Conservation (phyloP, 2,329 filamentous ascomycete species). For the Lachnellula hyalina region DNA sequence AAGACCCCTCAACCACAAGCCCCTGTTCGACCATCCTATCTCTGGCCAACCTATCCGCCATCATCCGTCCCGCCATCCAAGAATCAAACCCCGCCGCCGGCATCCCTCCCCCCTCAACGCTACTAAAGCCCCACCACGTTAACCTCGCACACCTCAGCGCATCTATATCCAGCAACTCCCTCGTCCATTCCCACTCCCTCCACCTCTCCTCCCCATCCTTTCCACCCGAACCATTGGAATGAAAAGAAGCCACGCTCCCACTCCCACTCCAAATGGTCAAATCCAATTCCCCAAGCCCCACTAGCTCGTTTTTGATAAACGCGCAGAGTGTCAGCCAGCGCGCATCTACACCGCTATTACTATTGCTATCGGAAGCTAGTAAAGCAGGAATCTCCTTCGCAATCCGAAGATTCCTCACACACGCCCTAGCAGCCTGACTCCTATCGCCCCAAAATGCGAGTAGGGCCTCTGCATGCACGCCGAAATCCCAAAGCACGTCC, state of each 20-base stretch:
- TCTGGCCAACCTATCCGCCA: conserved; percentile 19
- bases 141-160: conserved; percentile 15
- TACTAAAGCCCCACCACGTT: conserved; percentile 23
- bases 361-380: background rate
- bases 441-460: conserved; percentile 21
- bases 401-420: conserved; percentile 17
- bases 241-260: background rate
- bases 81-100: conserved; percentile 9
- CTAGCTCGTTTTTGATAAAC: conserved; percentile 11
- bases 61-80: conserved; percentile 24
- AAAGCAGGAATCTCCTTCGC: conserved; percentile 17
- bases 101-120: background rate
- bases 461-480: conserved; percentile 19
- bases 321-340: conserved; percentile 18
- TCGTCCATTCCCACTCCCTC: conserved; percentile 23
- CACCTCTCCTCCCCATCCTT: conserved; percentile 5
- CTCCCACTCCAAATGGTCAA: conserved; percentile 22
- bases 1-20: conserved; percentile 11
- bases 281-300: conserved; percentile 16
- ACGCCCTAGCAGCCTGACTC: conserved; percentile 11
- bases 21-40: conserved; percentile 24
- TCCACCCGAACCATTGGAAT: background rate
- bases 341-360: conserved; percentile 1
- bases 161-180: conserved; percentile 11
- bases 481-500: conserved; percentile 22